phyloP scores from a whole-genome alignment of 2,329 filamentous ascomycete genomes.

The Juglanconis oblonga region DNA sequence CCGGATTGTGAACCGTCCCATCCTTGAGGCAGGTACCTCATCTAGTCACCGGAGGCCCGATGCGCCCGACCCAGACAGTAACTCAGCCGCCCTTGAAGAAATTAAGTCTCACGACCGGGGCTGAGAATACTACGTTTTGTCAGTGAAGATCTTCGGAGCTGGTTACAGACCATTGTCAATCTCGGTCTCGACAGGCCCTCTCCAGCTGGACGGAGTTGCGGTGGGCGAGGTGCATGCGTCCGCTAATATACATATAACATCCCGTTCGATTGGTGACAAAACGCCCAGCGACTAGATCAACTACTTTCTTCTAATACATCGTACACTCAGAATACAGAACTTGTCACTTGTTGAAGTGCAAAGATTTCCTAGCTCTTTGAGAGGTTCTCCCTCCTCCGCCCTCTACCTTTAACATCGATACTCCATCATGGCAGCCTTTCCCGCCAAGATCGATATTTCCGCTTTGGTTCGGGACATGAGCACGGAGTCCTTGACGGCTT shows the following conservation, averaged over 20 bases:
- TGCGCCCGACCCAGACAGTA: constrained; percentile 4
- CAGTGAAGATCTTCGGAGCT: neutral
- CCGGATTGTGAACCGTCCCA: neutral
- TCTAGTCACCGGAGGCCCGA: neutral
- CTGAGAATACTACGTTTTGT: neutral
- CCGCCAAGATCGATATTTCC: neutral
- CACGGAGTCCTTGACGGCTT: constrained; percentile 18
- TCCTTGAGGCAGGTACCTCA: neutral
- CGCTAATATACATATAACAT: constrained; percentile 11
- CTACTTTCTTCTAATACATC: neutral
- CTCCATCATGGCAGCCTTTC: constrained; percentile 1
- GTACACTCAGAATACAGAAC: neutral
- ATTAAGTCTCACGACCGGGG: constrained; percentile 1
- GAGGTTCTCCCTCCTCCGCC: neutral
- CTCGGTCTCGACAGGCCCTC: neutral
- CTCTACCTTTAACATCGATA: neutral
- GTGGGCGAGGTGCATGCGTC: neutral
- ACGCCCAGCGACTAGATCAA: neutral
- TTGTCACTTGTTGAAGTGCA: neutral
- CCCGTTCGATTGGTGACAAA: neutral
- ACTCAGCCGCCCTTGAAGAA: neutral
- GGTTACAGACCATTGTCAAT: neutral
- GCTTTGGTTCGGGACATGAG: constrained; percentile 14
- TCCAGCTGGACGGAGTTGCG: neutral
- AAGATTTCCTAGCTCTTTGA: constrained; percentile 1